A percentile compares a stretch with the other conserved stretches of the same genome.
These are phyloP conservation scores for Fusarium virguliforme DNA, from an alignment of 2,329 filamentous ascomycete genomes.

Conservation along the genomic window DNA sequence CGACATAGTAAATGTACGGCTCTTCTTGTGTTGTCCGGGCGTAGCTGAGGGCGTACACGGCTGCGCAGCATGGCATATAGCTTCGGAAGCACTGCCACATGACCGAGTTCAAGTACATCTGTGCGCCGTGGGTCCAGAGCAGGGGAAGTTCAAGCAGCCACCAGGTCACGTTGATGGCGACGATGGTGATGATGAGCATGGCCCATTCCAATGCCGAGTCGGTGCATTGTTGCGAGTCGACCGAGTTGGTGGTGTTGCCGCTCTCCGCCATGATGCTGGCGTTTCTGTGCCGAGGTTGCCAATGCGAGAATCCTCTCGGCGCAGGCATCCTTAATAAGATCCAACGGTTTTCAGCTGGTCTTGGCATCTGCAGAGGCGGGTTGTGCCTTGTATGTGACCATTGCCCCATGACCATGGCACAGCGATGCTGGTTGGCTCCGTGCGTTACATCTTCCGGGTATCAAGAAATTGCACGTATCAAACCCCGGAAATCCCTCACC, in stretches of 20 bases:
- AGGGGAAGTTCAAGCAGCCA: background rate
- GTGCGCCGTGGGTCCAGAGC: background rate
- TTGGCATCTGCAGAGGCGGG: background rate
- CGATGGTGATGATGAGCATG: constrained; percentile 4
- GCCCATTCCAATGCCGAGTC: constrained; percentile 5
- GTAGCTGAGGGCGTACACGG: background rate
- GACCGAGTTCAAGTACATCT: constrained; percentile 1
- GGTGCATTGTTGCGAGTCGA: background rate
- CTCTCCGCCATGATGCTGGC: background rate
- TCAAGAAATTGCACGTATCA: constrained; percentile 9
- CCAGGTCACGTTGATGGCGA: constrained; percentile 3
- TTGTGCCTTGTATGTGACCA: constrained; percentile 4
- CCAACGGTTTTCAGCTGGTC: constrained; percentile 2
- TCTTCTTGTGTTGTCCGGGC: constrained; percentile 1
- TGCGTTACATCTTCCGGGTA: background rate
- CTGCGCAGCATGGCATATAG: constrained; percentile 3
- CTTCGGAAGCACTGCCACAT: constrained; percentile 5
- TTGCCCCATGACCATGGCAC: constrained; percentile 3
- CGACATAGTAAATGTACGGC: constrained; percentile 6
- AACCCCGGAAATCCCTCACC: constrained; percentile 5
- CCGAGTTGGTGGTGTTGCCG: background rate
- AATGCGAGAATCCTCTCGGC: constrained; percentile 2
- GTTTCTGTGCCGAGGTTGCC: background rate
- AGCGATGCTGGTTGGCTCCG: background rate
- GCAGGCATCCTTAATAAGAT: background rate